Evolutionary conservation across 108 stramenopile species (phyloP).

Genomic region (Nannochloropsis salina): DNA sequence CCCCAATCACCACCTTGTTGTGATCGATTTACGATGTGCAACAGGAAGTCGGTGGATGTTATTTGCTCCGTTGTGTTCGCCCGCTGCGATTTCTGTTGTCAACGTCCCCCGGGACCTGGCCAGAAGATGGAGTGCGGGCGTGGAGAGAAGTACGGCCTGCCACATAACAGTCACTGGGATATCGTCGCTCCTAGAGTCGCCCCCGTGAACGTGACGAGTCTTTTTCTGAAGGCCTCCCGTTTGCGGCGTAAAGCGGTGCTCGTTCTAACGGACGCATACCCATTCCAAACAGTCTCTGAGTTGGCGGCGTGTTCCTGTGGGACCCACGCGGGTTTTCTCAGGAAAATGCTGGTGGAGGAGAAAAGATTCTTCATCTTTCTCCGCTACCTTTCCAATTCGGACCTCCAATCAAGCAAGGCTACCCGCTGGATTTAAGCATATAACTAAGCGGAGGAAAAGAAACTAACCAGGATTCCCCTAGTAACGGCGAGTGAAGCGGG

Average conservation of each 20-base stretch:
- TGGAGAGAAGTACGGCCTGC: conserved; percentile 1
- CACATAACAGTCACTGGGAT: conserved; percentile 24
- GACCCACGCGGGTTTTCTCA: too few relatives aligned
- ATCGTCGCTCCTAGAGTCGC: conserved; percentile 13
- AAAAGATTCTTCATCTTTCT: not conserved
- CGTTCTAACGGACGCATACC: conserved; percentile 7
- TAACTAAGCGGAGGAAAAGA: conserved; percentile 94
- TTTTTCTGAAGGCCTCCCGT: conserved; percentile 19
- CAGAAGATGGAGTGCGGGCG: conserved; percentile 17
- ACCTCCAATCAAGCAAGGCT: conserved; percentile 66
- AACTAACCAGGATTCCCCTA: conserved; percentile 89
- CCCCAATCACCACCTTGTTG: conserved; percentile 49
- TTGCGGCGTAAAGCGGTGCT: conserved; percentile 19
- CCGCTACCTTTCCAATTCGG: conserved; percentile 38
- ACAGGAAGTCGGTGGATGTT: not conserved
- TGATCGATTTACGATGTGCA: not conserved
- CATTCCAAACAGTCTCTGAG: conserved; percentile 15
- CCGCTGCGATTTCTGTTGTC: conserved; percentile 4
- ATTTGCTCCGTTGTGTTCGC: not conserved
- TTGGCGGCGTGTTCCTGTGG: conserved; percentile 9
- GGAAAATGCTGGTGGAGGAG: too few relatives aligned
- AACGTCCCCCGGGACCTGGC: not conserved
- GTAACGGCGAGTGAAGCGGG: conserved; percentile 94
- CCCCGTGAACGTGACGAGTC: conserved; percentile 26
- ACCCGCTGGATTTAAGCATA: conserved; percentile 97